phyloP scores from a whole-genome alignment of 495 filamentous ascomycete genomes.

The Oleoguttula mirabilis region DNA sequence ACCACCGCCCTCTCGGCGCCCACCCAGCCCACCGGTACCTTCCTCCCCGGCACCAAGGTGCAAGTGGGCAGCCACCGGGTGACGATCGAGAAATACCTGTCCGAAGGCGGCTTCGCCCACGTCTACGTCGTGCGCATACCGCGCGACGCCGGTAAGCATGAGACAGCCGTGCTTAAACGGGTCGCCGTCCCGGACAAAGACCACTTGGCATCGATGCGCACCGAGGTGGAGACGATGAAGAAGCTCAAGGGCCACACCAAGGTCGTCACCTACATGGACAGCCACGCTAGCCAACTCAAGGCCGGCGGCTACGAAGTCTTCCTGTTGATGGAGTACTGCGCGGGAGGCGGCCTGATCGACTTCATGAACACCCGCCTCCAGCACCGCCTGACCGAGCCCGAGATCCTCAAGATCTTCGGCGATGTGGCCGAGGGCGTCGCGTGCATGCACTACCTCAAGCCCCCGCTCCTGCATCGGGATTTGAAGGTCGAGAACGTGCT shows the following conservation, averaged over 20 bases:
- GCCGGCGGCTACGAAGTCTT: slow-evolving; percentile 96
- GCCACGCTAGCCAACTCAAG: slow-evolving; percentile 84
- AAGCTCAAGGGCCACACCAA: slow-evolving; percentile 88
- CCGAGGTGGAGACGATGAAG: slow-evolving; percentile 99
- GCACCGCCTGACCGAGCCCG: slow-evolving; percentile 91
- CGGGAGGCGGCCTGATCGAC: slow-evolving; percentile 84
- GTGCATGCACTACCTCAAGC: slow-evolving; percentile 97
- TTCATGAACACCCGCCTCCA: slow-evolving; percentile 99
- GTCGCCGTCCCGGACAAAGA: slow-evolving; percentile 97
- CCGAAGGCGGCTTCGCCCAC: slow-evolving; percentile 96
- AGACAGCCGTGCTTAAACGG: slow-evolving; percentile 82
- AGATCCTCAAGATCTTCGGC: slow-evolving; percentile 91
- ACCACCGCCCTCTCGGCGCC: slow-evolving; percentile 36
- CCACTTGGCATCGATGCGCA: slow-evolving; percentile 87
- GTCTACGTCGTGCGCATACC: slow-evolving; percentile 90
- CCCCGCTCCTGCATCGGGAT: slow-evolving; percentile 84
- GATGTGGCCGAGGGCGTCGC: slow-evolving; percentile 94
- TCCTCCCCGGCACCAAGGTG: slow-evolving; percentile 86
- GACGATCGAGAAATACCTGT: slow-evolving; percentile 94
- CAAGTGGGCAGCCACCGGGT: slow-evolving; percentile 88
- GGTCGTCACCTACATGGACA: slow-evolving; percentile 97
- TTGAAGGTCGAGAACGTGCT: slow-evolving; percentile 97
- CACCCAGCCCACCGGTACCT: slow-evolving; percentile 71
- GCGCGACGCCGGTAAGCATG: slow-evolving; percentile 62
- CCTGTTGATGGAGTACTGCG: slow-evolving; percentile 87